A percentile compares a stretch with the other conserved stretches of the same genome.
These are phyloP conservation scores for Paecilomyces dactylethromorphus DNA, from an alignment of 2,329 filamentous ascomycete genomes.

Conservation along the genomic window DNA sequence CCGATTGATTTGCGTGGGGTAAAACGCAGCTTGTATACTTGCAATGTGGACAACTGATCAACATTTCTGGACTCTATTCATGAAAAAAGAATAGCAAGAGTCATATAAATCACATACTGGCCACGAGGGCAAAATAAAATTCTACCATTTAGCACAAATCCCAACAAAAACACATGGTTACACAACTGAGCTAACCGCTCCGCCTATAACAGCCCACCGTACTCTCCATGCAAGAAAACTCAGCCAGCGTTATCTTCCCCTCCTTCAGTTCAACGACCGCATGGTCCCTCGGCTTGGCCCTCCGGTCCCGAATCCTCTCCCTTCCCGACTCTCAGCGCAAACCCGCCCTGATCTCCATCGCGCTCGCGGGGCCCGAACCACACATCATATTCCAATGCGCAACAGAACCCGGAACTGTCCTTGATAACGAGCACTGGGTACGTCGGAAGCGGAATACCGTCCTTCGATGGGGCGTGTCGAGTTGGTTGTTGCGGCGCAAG, in stretches of 20 bases:
- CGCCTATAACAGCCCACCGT: constrained; percentile 12
- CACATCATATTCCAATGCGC: constrained; percentile 66
- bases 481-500: constrained; percentile 67
- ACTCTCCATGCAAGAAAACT: constrained; percentile 24
- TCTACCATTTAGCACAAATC: background rate
- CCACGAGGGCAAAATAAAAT: no score
- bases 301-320: constrained; percentile 31
- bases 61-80: no score
- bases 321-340: constrained; percentile 25
- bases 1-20: background rate
- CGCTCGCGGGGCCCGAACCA: constrained; percentile 20
- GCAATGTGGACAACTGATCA: no score
- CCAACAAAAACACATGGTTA: background rate
- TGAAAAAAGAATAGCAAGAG: no score
- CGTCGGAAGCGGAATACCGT: constrained; percentile 65
- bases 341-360: constrained; percentile 35
- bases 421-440: constrained; percentile 68
- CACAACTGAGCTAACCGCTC: background rate
- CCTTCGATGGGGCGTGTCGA: constrained; percentile 61
- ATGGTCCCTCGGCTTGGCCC: constrained; percentile 29
- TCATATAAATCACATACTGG: no score
- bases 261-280: constrained; percentile 34
- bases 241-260: constrained; percentile 22
- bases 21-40: no score
- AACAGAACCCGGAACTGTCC: constrained; percentile 59